A percentile compares a stretch with the other conserved stretches of the same genome.
Evolutionary conservation across 768 basidiomycete species (phyloP).

Genomic region (Strobilomyces confusus): DNA sequence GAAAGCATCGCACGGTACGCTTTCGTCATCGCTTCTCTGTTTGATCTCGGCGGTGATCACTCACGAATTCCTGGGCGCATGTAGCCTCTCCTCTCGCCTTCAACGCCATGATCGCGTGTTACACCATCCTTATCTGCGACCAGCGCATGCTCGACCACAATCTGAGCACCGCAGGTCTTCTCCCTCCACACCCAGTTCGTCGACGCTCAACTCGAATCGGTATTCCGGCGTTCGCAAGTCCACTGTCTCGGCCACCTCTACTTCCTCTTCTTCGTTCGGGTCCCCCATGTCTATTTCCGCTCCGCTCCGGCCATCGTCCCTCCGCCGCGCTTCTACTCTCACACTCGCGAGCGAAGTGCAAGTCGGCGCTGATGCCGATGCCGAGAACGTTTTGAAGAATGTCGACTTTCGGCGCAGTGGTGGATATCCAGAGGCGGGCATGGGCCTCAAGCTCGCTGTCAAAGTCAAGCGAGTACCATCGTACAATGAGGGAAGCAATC

Average conservation of each 20-base stretch:
- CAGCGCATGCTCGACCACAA: conserved; percentile 26
- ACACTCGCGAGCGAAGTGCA: conserved; percentile 26
- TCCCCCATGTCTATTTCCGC: conserved; percentile 37
- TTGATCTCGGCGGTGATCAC: conserved; percentile 1
- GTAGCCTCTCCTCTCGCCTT: conserved; percentile 66
- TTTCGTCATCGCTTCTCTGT: conserved; percentile 1
- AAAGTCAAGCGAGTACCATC: conserved; percentile 49
- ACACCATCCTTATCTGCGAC: conserved; percentile 58
- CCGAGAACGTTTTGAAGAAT: conserved; percentile 9
- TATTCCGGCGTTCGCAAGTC: conserved; percentile 27
- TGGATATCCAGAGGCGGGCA: conserved; percentile 15
- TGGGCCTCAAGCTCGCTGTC: conserved; percentile 18
- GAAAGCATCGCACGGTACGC: conserved; percentile 62
- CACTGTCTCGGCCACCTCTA: conserved; percentile 24
- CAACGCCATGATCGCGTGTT: conserved; percentile 60
- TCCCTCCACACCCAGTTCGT: conserved; percentile 61
- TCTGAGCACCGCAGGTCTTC: conserved; percentile 23
- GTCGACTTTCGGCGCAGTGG: conserved; percentile 12
- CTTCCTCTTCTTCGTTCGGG: conserved; percentile 32
- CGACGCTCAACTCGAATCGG: conserved; percentile 51
- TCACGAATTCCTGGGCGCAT: conserved; percentile 15
- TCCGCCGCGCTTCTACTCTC: conserved; percentile 35
- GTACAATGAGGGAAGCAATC: conserved; percentile 35
- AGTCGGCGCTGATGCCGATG: conserved; percentile 4
- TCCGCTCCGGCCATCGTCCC: conserved; percentile 41